Conservation (phyloP, 371 early-diverging fungal species). For the Batrachochytrium dendrobatidis region DNA sequence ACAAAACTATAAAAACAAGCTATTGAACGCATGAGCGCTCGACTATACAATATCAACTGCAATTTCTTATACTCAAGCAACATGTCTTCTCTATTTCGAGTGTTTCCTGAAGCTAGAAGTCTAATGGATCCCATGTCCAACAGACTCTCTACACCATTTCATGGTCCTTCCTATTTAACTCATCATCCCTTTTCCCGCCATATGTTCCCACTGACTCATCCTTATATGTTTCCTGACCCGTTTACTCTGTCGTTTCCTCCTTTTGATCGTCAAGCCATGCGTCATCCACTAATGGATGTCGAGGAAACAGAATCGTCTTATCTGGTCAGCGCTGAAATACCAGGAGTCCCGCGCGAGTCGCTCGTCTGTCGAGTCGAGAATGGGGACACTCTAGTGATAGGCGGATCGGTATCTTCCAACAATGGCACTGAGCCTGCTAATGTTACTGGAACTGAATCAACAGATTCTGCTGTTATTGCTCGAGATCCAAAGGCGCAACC, state of each 20-base stretch:
- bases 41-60: no score
- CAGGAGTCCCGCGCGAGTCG: background rate
- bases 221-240: background rate
- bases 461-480: no score
- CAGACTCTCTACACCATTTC: constrained; percentile 2
- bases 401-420: no score
- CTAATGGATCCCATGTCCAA: background rate
- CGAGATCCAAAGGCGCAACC: no score
- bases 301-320: background rate
- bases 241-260: constrained; percentile 1
- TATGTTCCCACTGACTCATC: background rate
- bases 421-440: no score
- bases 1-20: no score
- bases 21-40: no score
- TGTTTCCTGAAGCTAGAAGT: no score
- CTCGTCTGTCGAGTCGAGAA: background rate
- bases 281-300: background rate
- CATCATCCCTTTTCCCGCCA: background rate
- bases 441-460: no score
- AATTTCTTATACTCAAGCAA: background rate
- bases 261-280: background rate
- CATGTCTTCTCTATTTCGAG: background rate
- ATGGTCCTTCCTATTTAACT: background rate
- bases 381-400: background rate
- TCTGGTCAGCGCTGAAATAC: background rate